Evolutionary conservation across 2,329 filamentous ascomycete species (phyloP).

Genomic region (Aspergillus quadrilineatus): DNA sequence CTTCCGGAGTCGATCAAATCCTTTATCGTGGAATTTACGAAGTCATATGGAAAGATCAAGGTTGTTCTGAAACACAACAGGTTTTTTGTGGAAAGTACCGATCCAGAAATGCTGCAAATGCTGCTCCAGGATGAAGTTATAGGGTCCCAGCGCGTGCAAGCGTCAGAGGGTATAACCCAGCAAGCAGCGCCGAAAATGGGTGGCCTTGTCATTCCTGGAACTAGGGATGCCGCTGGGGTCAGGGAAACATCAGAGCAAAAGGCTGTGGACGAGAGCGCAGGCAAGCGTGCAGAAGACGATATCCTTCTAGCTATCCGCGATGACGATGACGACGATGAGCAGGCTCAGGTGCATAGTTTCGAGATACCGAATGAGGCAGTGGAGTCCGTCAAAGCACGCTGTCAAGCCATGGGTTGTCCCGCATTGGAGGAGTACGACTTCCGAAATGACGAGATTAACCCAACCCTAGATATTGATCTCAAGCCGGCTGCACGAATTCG

Average conservation of each 20-base stretch:
- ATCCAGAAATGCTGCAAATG: slow-evolving; percentile 79
- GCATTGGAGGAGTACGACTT: slow-evolving; percentile 98
- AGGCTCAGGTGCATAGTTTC: slow-evolving; percentile 88
- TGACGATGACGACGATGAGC: slow-evolving; percentile 73
- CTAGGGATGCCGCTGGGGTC: slow-evolving; percentile 85
- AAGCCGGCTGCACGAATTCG: slow-evolving; percentile 87
- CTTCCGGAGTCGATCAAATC: slow-evolving; percentile 75
- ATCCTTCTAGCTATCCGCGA: slow-evolving; percentile 68
- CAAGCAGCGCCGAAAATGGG: slow-evolving; percentile 82
- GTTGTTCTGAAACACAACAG: slow-evolving; percentile 91
- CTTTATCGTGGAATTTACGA: slow-evolving; percentile 80
- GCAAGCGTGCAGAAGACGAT: slow-evolving; percentile 55
- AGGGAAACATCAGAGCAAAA: slow-evolving; percentile 62
- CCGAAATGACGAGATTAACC: slow-evolving; percentile 81
- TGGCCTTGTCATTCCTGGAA: slow-evolving; percentile 87
- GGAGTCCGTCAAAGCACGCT: slow-evolving; percentile 84
- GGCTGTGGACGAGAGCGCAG: slow-evolving; percentile 39
- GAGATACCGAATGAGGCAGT: slow-evolving; percentile 81
- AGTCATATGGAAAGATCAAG: slow-evolving; percentile 93
- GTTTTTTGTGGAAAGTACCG: slow-evolving; percentile 90
- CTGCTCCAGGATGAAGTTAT: slow-evolving; percentile 84
- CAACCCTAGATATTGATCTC: slow-evolving; percentile 90
- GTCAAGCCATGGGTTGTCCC: slow-evolving; percentile 80
- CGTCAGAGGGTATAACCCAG: slow-evolving; percentile 69
- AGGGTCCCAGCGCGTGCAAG: slow-evolving; percentile 73